Evolutionary conservation across 345 rosid species (phyloP), one percentile per base, ranked within the genome.

Genomic region (Cochlearia excelsa): DNA sequence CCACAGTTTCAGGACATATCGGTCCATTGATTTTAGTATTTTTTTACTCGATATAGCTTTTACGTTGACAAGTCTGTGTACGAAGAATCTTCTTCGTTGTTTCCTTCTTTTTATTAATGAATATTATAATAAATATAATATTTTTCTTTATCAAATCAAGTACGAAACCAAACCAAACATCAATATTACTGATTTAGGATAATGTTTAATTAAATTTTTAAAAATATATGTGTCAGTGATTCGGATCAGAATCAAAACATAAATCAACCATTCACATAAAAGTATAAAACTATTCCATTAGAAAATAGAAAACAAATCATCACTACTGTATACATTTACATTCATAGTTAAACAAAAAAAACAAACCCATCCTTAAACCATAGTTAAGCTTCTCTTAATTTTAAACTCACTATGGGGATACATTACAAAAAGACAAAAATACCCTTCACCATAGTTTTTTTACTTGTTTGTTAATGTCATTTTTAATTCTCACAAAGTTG

Each of bases 401-500:
- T 48, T 3, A 61, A 68, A 67, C 61, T 68, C 37, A 61, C 66
- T 28, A 60, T 16, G 23, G 34, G 66, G 35, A 4, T 39, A 53
- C 61, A 60, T 5, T 3, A 33, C 27, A 43, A 9, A 61, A 54
- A 28, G 27, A 0, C 27, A 26, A 29, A 48, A 41, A 34, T 9
- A 7, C 1, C 26, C 23, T 16, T 16, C 23, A 16, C 23, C 23
- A 16, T 16, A 16, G 23, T 16, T 16, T 52, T 11, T 8, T 33
- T 57, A 11, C 27, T 30, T 47, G 26, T 26, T 31, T 11, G 56
- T 40, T 57, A 65, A 42, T 10, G 68, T 61, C 57, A 68, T 53
- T 42, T 38, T 39, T 28, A 61, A 11, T 29, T 57, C 56, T 81
- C 87, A 70, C 95, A 88, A 84, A 91, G 77, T 75, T 80, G 77